Evolutionary conservation across 352 stramenopile genomes (phyloP), one percentile per base, ranked within the genome.

Genomic region (Achlya hypogyna): DNA sequence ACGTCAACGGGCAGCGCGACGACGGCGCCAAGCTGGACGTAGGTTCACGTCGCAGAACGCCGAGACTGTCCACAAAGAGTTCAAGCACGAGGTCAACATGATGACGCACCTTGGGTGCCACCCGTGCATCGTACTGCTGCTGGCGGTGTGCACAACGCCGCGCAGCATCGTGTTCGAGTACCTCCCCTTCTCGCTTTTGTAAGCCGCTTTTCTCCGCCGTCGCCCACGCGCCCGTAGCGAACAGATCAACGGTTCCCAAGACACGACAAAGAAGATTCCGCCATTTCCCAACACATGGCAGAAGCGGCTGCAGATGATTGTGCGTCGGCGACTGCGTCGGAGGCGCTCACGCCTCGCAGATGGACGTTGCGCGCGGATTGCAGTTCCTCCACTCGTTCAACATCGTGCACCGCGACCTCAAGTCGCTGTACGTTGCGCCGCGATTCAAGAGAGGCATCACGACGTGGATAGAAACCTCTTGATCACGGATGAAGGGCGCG

Each of bases 311-410:
- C 79, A 63, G 5, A 93, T 91, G 81, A 91, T 90, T 74, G 84
- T 90, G 58, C 16, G 58, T 53, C 12, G 40, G 22, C 34, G 23
- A 5, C 10, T 18, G 69, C 38, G 14, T 60, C 34, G 34, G 6
- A 6, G 23, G 6, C 29, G 23, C 49, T 16, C 49, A 16, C 49
- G 29, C 35, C 4, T 60, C 43, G 8, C 59, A 89, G 80, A 53
- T 91, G 28, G 84, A 91, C 72, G 60, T 87, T 34, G 81, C 84
- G 47, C 76, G 79, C 51, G 84, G 81, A 31, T 63, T 90, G 14
- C 79, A 89, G 68, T 93, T 89, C 58, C 69, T 90, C 18, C 84
- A 91, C 43, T 91, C 82, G 31, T 91, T 93, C 71, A 78, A 82
- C 59, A 89, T 93, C 59, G 83, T 91, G 51, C 82, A 91, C 66